Evolutionary conservation across 2,329 filamentous ascomycete genomes (phyloP).

Genomic region (Pyricularia pennisetigena): DNA sequence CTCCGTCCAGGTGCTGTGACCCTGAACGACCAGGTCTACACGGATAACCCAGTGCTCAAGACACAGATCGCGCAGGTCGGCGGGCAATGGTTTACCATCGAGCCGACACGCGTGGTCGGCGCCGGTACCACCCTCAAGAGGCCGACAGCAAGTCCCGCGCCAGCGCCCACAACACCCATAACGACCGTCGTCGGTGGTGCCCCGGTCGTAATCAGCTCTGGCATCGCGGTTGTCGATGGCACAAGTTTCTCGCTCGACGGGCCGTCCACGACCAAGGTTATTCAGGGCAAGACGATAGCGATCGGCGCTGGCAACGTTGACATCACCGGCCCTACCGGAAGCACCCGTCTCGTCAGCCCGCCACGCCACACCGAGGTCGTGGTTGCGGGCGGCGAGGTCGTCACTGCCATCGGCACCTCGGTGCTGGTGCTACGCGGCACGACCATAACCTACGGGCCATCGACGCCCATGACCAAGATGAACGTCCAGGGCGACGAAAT

Average conservation of each 20-base stretch:
- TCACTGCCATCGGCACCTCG: constrained; percentile 32
- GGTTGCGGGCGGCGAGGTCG: constrained; percentile 34
- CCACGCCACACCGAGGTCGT: constrained; percentile 30
- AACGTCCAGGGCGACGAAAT: constrained; percentile 35
- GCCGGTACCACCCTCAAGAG: constrained; percentile 33
- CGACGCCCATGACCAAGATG: constrained; percentile 26
- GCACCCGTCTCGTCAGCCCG: constrained; percentile 25
- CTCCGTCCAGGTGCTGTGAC: constrained; percentile 34
- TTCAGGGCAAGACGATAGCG: constrained; percentile 19
- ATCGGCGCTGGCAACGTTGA: constrained; percentile 21
- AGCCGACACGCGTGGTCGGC: constrained; percentile 34
- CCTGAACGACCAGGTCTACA: constrained; percentile 36
- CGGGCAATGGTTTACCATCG: constrained; percentile 32
- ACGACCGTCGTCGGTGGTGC: constrained; percentile 28
- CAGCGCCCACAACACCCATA: constrained; percentile 17
- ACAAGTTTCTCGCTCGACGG: constrained; percentile 28
- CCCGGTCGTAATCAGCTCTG: constrained; percentile 29
- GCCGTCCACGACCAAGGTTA: constrained; percentile 23
- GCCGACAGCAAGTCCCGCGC: constrained; percentile 14
- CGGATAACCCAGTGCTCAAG: constrained; percentile 15
- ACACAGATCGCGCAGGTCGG: constrained; percentile 17
- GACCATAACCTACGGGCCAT: constrained; percentile 33
- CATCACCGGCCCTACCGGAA: constrained; percentile 20
- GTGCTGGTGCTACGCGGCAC: constrained; percentile 29
- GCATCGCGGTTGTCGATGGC: constrained; percentile 29